Conservation (phyloP, 352 stramenopile genomes). For the Phytophthora chlamydospora region DNA sequence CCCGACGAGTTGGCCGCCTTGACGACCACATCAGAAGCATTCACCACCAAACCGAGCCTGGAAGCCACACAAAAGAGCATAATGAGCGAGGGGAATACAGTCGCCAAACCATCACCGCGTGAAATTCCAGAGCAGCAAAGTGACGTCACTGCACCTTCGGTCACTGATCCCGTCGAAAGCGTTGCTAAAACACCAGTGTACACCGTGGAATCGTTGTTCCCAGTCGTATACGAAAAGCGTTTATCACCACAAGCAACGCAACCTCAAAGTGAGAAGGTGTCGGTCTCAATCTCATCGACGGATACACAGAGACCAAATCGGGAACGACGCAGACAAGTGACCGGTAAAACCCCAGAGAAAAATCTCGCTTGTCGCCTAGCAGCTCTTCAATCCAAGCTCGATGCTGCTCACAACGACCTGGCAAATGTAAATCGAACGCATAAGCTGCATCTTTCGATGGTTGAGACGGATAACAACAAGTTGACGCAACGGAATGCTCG, state of each 20-base stretch:
- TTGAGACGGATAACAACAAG: slow-evolving; percentile 47
- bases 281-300: slow-evolving; percentile 1
- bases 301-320: not conserved
- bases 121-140: slow-evolving; percentile 8
- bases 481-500: slow-evolving; percentile 47
- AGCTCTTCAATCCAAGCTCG: slow-evolving; percentile 22
- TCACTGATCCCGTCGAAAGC: not conserved
- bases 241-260: not conserved
- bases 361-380: slow-evolving; percentile 9
- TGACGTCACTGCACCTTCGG: not conserved
- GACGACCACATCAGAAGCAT: not conserved
- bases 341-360: not conserved
- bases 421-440: slow-evolving; percentile 26
- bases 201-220: slow-evolving; percentile 47
- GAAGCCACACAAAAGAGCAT: not conserved
- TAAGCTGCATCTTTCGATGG: slow-evolving; percentile 43
- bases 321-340: slow-evolving; percentile 12
- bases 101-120: not conserved
- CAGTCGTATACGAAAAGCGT: slow-evolving; percentile 43
- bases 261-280: slow-evolving; percentile 1
- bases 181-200: slow-evolving; percentile 22
- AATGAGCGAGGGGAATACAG: not conserved
- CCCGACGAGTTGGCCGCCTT: not conserved
- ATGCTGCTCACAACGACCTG: slow-evolving; percentile 19
- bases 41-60: slow-evolving; percentile 4